Conservation (phyloP, 2,329 filamentous ascomycete species). For the Cryphonectria parasitica region DNA sequence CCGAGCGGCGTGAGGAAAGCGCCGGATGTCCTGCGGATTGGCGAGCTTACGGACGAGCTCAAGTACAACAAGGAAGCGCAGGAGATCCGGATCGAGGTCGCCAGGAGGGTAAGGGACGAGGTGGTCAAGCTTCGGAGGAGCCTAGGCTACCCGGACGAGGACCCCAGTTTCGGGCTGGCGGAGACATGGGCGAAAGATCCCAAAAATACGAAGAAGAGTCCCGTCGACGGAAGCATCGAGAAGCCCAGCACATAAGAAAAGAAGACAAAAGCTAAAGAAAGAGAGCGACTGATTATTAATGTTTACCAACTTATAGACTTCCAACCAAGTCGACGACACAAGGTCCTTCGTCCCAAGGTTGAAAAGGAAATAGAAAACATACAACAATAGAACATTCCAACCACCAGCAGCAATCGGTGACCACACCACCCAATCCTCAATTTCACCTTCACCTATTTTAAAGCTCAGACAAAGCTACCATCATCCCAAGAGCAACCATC, state of each 20-base stretch:
- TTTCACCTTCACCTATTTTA: neutral
- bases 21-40: constrained; percentile 41
- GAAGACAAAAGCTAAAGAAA: too few relatives aligned
- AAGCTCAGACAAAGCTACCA: neutral
- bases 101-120: constrained; percentile 75
- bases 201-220: constrained; percentile 53
- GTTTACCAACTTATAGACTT: neutral
- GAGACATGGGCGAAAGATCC: constrained; percentile 75
- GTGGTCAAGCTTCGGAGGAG: constrained; percentile 76
- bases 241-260: constrained; percentile 30
- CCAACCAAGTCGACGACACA: neutral
- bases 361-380: neutral
- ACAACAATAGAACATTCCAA: neutral
- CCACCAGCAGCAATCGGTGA: neutral
- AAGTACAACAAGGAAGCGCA: constrained; percentile 75
- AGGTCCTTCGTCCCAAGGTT: neutral
- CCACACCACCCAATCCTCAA: neutral
- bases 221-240: constrained; percentile 58
- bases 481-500: neutral
- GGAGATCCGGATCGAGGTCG: constrained; percentile 77
- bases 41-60: constrained; percentile 67
- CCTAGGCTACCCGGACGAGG: constrained; percentile 77
- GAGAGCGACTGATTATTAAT: neutral
- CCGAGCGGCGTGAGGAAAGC: constrained; percentile 31
- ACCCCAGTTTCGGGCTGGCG: constrained; percentile 72